Evolutionary conservation across 805 yeast species (phyloP).

Genomic region (Clavispora phyllophila): DNA sequence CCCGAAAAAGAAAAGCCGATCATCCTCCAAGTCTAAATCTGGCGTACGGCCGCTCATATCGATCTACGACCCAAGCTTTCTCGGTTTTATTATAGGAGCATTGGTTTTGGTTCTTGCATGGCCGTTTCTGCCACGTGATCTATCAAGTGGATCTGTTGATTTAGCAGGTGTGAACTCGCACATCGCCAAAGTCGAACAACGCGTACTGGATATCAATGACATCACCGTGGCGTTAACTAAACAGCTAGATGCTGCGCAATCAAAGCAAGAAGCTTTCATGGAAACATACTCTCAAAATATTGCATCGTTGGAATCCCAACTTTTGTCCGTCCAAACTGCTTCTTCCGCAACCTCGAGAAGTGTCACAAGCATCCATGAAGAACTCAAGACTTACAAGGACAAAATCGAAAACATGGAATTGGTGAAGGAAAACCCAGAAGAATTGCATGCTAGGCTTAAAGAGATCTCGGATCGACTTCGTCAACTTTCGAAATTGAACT

Average conservation of each 20-base stretch:
- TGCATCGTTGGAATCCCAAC: conserved; percentile 7
- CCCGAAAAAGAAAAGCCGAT: not conserved
- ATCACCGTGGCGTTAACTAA: conserved; percentile 13
- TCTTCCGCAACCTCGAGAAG: not conserved
- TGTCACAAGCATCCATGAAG: conserved; percentile 5
- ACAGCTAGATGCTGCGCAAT: conserved; percentile 17
- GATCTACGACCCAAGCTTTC: not conserved
- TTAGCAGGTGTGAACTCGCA: conserved; percentile 6
- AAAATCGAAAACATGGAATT: conserved; percentile 7
- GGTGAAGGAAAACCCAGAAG: conserved; percentile 8
- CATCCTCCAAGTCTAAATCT: not conserved
- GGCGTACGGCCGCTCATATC: not conserved
- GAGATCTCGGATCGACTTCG: conserved; percentile 14
- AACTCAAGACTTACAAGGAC: conserved; percentile 11
- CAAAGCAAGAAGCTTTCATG: conserved; percentile 14
- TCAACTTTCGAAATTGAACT: conserved; percentile 10
- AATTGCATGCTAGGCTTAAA: conserved; percentile 12
- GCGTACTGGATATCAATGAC: conserved; percentile 11
- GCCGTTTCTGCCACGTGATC: not conserved
- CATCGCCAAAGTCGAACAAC: conserved; percentile 8
- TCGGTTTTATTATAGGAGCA: conserved; percentile 4
- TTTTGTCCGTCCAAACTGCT: conserved; percentile 5
- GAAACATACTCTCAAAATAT: conserved; percentile 3
- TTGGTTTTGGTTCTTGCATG: not conserved
- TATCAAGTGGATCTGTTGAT: not conserved